Conservation (phyloP, 768 basidiomycete species). For the Pleurotus eryngii region DNA sequence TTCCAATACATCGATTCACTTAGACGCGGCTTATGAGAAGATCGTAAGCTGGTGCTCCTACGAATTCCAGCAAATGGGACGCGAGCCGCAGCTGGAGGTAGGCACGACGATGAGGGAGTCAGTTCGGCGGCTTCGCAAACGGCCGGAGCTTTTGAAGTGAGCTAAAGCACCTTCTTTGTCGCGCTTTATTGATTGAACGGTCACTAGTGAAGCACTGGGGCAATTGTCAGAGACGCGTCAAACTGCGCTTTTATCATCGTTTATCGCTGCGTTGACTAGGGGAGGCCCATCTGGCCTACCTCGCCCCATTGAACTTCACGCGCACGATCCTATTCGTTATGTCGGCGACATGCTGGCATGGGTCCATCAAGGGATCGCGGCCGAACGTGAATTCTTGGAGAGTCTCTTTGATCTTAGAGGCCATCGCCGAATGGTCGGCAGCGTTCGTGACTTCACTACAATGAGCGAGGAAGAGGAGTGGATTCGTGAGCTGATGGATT, state of each 20-base stretch:
- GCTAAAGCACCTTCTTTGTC: slow-evolving; percentile 12
- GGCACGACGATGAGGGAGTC: slow-evolving; percentile 63
- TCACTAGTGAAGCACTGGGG: slow-evolving; percentile 60
- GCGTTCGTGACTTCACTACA: slow-evolving; percentile 47
- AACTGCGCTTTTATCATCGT: slow-evolving; percentile 71
- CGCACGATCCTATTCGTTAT: slow-evolving; percentile 95
- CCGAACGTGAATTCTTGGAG: slow-evolving; percentile 92
- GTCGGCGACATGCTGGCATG: slow-evolving; percentile 98
- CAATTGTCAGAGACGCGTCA: slow-evolving; percentile 82
- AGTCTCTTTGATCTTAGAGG: slow-evolving; percentile 71
- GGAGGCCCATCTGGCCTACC: slow-evolving; percentile 84
- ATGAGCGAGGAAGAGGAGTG: slow-evolving; percentile 71
- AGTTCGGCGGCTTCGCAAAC: slow-evolving; percentile 65
- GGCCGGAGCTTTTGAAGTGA: slow-evolving; percentile 78
- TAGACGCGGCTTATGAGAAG: slow-evolving; percentile 91
- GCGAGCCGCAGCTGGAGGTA: slow-evolving; percentile 74
- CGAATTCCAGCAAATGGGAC: slow-evolving; percentile 78
- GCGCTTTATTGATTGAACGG: not conserved
- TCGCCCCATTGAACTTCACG: slow-evolving; percentile 94
- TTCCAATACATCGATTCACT: slow-evolving; percentile 70
- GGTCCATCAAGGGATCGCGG: slow-evolving; percentile 95
- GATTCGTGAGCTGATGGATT: slow-evolving; percentile 78
- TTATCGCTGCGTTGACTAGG: slow-evolving; percentile 84
- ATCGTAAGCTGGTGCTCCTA: slow-evolving; percentile 81
- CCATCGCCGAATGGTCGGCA: slow-evolving; percentile 74